Conservation (phyloP, 305 asterid genomes). For the Fraxinus xanthoxyloides region DNA sequence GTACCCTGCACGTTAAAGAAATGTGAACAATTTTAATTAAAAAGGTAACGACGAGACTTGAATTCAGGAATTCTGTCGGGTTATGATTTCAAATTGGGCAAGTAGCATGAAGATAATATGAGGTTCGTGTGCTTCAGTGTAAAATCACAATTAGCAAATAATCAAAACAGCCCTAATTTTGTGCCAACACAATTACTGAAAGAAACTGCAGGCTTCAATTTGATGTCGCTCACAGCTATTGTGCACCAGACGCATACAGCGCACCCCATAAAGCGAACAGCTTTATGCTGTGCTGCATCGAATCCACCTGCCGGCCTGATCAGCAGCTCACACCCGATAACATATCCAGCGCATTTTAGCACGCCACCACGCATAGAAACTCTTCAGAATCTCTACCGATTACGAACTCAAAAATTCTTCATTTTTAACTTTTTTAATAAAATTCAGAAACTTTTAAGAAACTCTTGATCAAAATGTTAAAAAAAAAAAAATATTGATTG, state of each 20-base stretch:
- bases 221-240: neutral
- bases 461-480: neutral
- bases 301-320: neutral
- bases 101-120: too few species aligned
- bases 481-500: too few species aligned
- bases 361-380: neutral
- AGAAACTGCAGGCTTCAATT: too few species aligned
- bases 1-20: slow-evolving; percentile 2
- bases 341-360: slow-evolving; percentile 8
- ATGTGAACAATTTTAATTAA: neutral
- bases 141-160: too few species aligned
- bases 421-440: too few species aligned
- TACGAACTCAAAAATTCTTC: neutral
- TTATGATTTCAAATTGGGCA: too few species aligned
- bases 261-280: neutral
- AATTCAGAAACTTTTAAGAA: neutral
- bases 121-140: too few species aligned
- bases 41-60: neutral
- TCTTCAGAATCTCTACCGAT: neutral
- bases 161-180: too few species aligned
- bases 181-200: too few species aligned
- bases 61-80: neutral
- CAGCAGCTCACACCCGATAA: neutral
- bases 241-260: neutral
- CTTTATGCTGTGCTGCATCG: neutral